Evolutionary conservation across 2,329 filamentous ascomycete genomes (phyloP).

Genomic region (Zasmidium citrigriseum): DNA sequence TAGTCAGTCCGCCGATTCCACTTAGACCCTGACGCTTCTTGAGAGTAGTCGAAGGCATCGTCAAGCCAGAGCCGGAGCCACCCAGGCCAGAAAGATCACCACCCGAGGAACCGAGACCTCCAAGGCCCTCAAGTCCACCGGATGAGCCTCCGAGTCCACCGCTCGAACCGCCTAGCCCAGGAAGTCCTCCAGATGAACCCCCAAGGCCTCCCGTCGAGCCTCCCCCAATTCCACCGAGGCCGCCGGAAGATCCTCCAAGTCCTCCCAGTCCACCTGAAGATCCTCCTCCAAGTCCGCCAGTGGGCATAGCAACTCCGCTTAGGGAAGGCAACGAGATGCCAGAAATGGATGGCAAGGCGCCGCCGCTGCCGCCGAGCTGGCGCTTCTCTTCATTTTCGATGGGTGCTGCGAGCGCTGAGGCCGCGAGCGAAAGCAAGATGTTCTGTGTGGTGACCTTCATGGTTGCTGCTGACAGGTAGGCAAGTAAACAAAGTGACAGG

Average conservation of each 20-base stretch:
- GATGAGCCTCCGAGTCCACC: slow-evolving; percentile 1
- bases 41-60: neutral
- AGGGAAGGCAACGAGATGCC: slow-evolving; percentile 5
- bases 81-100: slow-evolving; percentile 4
- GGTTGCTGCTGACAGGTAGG: neutral
- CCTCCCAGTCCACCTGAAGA: slow-evolving; percentile 5
- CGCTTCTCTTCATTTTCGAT: slow-evolving; percentile 19
- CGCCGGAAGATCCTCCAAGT: slow-evolving; percentile 10
- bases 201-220: neutral
- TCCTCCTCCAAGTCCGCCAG: neutral
- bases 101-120: slow-evolving; percentile 2
- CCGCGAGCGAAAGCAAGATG: slow-evolving; percentile 10
- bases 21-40: slow-evolving; percentile 6
- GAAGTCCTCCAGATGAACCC: neutral
- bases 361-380: neutral
- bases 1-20: neutral
- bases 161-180: neutral
- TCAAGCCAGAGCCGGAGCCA: neutral
- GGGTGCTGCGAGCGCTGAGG: slow-evolving; percentile 16
- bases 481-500: neutral
- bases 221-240: slow-evolving; percentile 35
- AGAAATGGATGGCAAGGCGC: neutral
- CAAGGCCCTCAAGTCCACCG: neutral
- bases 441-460: slow-evolving; percentile 14
- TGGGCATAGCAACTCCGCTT: slow-evolving; percentile 2